Evolutionary conservation across 2,329 filamentous ascomycete genomes (phyloP), one percentile per base, ranked within the genome.

Genomic region (Zymoseptoria brevis): DNA sequence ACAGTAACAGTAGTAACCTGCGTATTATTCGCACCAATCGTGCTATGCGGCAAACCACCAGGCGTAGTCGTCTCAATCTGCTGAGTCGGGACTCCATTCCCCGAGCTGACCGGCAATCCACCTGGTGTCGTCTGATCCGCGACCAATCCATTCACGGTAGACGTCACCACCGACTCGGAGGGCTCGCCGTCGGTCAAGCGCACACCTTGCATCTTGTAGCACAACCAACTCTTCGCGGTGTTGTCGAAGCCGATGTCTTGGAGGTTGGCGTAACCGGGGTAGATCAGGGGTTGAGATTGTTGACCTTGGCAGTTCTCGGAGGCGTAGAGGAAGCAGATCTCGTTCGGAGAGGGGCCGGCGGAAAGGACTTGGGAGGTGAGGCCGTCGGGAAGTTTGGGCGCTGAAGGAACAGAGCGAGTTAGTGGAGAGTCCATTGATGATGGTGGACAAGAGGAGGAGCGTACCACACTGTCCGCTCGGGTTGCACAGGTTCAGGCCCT

Each of bases 401-500:
- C 61, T 58, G 58, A 35, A 13, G 29, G 30, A 9, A n/a, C 13
- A 7, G 5, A 19, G 4, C 6, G 8, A 11, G 35, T 53, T 13
- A 55, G 29, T 11, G 41, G 13, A 45, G 13, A 45, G 49, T 16
- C 13, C 11, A 2, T 30, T n/a, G 51, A 13, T 22, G 8, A 48
- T 13, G 3, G n/a, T 22, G 4, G 2, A 2, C 4, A 4, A 22
- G 21, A 22, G 4, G 53, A 11, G 19, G 4, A 6, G 35, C 59
- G 19, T 50, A 63, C 61, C 56, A 53, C 56, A 54, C 16, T 55
- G 51, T 19, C 24, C 50, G n/a, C 45, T 56, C 19, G 41, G 16
- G n/a, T 56, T 51, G 55, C 61, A 60, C 24, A 62, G 29, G 26
- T 60, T 62, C 19, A 53, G 41, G 22, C 59, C 59, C n/a, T 55